Evolutionary conservation across 73 alveolate species (phyloP).

Genomic region (Durusdinium trenchii): DNA sequence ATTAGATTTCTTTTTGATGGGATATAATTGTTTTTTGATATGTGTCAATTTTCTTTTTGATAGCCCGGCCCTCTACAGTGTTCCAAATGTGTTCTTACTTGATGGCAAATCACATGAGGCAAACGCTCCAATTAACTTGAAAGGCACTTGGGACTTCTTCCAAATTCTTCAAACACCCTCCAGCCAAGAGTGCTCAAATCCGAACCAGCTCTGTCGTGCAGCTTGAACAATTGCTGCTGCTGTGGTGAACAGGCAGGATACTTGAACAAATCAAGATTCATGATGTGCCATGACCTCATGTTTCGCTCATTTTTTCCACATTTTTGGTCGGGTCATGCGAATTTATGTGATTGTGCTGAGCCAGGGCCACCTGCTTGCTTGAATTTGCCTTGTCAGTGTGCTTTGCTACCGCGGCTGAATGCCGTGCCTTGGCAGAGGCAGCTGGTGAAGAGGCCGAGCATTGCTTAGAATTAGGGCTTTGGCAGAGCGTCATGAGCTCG

Average conservation of each 20-base stretch:
- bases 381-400: conserved; percentile 75
- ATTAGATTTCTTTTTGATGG: too few relatives aligned
- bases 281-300: not conserved
- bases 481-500: conserved; percentile 45
- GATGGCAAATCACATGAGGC: not conserved
- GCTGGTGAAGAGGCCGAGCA: conserved; percentile 57
- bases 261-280: not conserved
- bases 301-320: not conserved
- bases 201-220: not conserved
- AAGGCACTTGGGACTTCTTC: conserved; percentile 67
- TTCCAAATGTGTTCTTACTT: not conserved
- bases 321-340: not conserved
- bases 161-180: not conserved
- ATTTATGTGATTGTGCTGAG: not conserved
- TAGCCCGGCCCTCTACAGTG: conserved; percentile 16
- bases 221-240: not conserved
- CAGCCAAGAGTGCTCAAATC: conserved; percentile 6
- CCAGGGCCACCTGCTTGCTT: conserved; percentile 71
- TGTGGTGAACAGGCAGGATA: not conserved
- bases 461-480: conserved; percentile 47
- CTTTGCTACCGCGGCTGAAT: conserved; percentile 83
- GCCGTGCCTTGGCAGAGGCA: conserved; percentile 23
- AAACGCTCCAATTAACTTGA: not conserved
- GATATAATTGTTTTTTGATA: too few relatives aligned
- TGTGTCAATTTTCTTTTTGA: too few relatives aligned